These are phyloP conservation scores for Microcyclospora pomicola DNA, from an alignment of 2,329 filamentous ascomycete species.

Conservation along the genomic window DNA sequence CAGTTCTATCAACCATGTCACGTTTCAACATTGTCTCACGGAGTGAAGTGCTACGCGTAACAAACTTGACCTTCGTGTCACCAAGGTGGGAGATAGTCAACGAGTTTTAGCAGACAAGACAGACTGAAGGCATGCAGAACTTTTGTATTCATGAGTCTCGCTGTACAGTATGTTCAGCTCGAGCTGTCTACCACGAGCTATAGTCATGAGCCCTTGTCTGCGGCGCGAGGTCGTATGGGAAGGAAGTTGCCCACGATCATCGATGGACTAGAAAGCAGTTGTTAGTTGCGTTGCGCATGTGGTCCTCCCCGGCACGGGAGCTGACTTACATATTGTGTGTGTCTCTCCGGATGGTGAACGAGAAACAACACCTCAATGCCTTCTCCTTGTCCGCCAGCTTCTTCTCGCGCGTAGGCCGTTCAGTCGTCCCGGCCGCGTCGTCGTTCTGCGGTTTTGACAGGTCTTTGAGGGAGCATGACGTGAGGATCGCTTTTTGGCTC, in stretches of 20 bases:
- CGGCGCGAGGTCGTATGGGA: conserved; percentile 42
- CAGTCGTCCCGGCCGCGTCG: conserved; percentile 1
- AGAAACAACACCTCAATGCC: conserved; percentile 87
- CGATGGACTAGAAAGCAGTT: conserved; percentile 53
- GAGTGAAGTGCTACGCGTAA: too few species aligned
- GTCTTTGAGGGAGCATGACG: conserved; percentile 80
- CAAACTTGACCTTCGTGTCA: too few species aligned
- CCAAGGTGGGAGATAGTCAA: too few species aligned
- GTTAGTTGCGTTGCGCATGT: conserved; percentile 1
- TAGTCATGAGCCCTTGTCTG: too few species aligned
- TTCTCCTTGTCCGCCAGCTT: conserved; percentile 45
- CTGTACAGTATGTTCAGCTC: too few species aligned
- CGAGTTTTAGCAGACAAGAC: too few species aligned
- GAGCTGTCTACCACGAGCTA: too few species aligned
- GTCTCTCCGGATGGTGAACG: conserved; percentile 89
- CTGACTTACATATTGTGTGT: conserved; percentile 81
- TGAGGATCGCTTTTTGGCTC: conserved; percentile 86
- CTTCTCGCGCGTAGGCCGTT: conserved; percentile 11
- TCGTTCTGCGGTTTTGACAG: conserved; percentile 34
- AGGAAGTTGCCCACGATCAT: conserved; percentile 95
- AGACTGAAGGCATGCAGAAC: too few species aligned
- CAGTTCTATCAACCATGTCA: too few species aligned
- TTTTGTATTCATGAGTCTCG: too few species aligned
- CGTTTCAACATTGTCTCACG: too few species aligned
- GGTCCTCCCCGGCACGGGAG: neutral